Conservation (phyloP, 805 yeast genomes). For the Zygosaccharomyces lentus region DNA sequence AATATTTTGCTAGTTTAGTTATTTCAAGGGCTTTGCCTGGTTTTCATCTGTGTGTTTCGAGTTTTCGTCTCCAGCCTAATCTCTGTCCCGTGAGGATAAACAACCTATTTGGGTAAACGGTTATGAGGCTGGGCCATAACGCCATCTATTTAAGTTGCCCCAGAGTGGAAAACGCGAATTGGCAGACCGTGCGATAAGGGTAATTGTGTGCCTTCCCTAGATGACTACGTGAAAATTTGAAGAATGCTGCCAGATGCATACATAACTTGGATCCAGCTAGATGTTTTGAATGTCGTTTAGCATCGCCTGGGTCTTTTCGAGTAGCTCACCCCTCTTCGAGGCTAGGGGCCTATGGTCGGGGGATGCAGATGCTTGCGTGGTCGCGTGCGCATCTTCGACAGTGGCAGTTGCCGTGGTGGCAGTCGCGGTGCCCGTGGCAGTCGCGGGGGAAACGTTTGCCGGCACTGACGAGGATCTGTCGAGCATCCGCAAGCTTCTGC, state of each 20-base stretch:
- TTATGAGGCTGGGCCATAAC: slow-evolving; percentile 1
- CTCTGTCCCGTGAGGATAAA: slow-evolving; percentile 3
- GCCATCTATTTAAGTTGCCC: not conserved
- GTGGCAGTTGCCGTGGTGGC: not conserved
- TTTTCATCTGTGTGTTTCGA: not conserved
- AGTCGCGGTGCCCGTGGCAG: not conserved
- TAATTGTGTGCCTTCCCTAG: not conserved
- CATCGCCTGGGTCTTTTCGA: slow-evolving; percentile 30
- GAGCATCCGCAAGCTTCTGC: slow-evolving; percentile 17
- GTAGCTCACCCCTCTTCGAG: slow-evolving; percentile 12
- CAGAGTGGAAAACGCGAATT: slow-evolving; percentile 1
- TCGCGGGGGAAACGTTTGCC: not conserved
- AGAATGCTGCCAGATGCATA: not conserved
- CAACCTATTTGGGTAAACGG: slow-evolving; percentile 4
- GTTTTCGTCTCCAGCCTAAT: not conserved
- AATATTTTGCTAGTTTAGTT: not conserved
- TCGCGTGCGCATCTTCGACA: slow-evolving; percentile 1
- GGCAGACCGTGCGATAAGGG: not conserved
- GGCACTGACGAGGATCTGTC: slow-evolving; percentile 1
- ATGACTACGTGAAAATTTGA: not conserved
- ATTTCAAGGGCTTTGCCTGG: not conserved
- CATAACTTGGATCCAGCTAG: slow-evolving; percentile 5
- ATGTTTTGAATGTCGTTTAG: slow-evolving; percentile 29
- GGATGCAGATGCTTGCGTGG: not conserved
- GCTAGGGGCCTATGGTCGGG: not conserved